A percentile compares a stretch with the other conserved stretches of the same genome.
These are phyloP conservation scores for Candida easanensis DNA, from an alignment of 805 yeast genomes.

Conservation along the genomic window DNA sequence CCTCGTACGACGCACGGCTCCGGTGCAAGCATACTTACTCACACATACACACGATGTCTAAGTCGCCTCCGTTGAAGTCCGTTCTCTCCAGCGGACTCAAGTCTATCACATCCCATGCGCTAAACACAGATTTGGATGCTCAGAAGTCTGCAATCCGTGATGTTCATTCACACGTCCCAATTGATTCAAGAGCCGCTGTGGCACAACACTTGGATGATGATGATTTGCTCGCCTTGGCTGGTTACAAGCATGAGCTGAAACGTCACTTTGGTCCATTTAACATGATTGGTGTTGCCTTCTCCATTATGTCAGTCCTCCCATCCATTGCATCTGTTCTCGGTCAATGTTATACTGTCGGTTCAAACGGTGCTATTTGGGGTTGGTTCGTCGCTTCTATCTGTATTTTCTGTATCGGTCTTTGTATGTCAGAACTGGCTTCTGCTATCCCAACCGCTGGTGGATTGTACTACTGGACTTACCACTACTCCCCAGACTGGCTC, in stretches of 20 bases:
- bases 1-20: too few species aligned
- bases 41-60: neutral
- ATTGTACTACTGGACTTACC: constrained; percentile 63
- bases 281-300: constrained; percentile 69
- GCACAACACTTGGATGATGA: constrained; percentile 23
- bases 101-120: constrained; percentile 19
- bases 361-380: constrained; percentile 57
- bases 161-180: constrained; percentile 19
- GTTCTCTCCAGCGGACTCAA: constrained; percentile 19
- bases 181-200: constrained; percentile 25
- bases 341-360: constrained; percentile 41
- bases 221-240: constrained; percentile 45
- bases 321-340: constrained; percentile 55
- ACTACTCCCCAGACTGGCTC: constrained; percentile 55
- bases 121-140: constrained; percentile 21
- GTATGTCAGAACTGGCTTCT: constrained; percentile 65
- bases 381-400: constrained; percentile 61
- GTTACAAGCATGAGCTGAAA: constrained; percentile 67
- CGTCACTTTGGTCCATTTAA: constrained; percentile 55
- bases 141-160: constrained; percentile 20
- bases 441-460: constrained; percentile 79
- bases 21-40: too few species aligned
- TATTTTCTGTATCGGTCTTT: constrained; percentile 51
- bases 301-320: constrained; percentile 61
- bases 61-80: constrained; percentile 7